A percentile compares a stretch with the other conserved stretches of the same genome.
These are phyloP conservation scores for Heterobasidion occidentale DNA, from an alignment of 1,284 basidiomycete species.

Conservation along the genomic window DNA sequence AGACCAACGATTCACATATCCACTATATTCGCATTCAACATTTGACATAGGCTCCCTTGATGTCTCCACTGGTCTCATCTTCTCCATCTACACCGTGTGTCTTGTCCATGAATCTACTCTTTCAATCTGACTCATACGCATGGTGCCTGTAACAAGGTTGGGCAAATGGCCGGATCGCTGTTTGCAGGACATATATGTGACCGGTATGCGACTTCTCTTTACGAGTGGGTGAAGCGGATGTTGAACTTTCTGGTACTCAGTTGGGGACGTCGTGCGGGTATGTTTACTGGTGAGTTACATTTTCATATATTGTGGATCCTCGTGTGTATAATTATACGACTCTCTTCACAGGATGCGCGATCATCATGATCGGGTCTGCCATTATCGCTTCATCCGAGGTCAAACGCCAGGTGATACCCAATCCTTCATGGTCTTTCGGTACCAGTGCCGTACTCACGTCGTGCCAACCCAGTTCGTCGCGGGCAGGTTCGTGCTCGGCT, in stretches of 20 bases:
- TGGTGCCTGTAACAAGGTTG: conserved; percentile 2
- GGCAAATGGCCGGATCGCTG: conserved; percentile 18
- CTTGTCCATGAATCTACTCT: not conserved
- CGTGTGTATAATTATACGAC: too few species aligned
- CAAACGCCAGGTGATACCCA: conserved; percentile 11
- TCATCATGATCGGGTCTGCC: conserved; percentile 14
- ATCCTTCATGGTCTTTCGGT: not conserved
- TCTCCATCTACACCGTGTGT: conserved; percentile 14
- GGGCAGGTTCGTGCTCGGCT: conserved; percentile 26
- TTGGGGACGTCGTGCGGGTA: conserved; percentile 24
- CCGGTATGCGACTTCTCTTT: not conserved
- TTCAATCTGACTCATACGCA: not conserved
- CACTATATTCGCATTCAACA: not conserved
- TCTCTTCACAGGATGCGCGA: conserved; percentile 3
- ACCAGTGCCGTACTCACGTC: not conserved
- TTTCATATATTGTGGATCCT: too few species aligned
- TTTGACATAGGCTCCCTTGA: conserved; percentile 5
- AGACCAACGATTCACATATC: not conserved
- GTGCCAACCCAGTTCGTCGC: conserved; percentile 15
- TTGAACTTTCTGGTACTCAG: not conserved
- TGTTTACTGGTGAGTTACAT: conserved; percentile 17
- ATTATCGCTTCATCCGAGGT: conserved; percentile 18
- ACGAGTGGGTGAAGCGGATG: too few species aligned
- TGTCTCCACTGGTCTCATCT: conserved; percentile 15
- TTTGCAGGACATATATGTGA: conserved; percentile 16